These are phyloP conservation scores for Xylariales sp. DNA, from an alignment of 2,329 filamentous ascomycete genomes.

Conservation along the genomic window DNA sequence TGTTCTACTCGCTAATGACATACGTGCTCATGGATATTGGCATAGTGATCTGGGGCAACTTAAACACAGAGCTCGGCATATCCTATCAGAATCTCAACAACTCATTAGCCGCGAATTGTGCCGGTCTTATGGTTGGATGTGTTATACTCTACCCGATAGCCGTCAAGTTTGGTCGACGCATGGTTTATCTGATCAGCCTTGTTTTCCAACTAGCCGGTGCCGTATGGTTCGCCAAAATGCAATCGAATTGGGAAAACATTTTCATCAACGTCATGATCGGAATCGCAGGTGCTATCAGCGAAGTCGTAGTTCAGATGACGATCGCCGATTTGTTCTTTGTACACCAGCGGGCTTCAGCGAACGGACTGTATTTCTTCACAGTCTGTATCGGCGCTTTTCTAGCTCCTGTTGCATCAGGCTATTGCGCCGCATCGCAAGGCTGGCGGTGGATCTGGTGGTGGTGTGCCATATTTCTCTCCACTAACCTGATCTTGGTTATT, in stretches of 20 bases:
- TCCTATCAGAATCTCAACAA: slow-evolving; percentile 35
- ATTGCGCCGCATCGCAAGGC: slow-evolving; percentile 24
- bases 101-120: slow-evolving; percentile 38
- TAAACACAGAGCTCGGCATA: slow-evolving; percentile 38
- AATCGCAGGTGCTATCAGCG: slow-evolving; percentile 35
- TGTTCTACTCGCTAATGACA: slow-evolving; percentile 1
- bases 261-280: slow-evolving; percentile 37
- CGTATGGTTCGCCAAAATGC: slow-evolving; percentile 37
- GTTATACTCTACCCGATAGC: slow-evolving; percentile 40
- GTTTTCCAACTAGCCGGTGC: slow-evolving; percentile 27
- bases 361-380: slow-evolving; percentile 38
- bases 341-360: slow-evolving; percentile 41
- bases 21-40: not conserved
- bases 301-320: slow-evolving; percentile 41
- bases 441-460: slow-evolving; percentile 50
- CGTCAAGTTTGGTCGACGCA: slow-evolving; percentile 39
- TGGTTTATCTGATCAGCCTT: slow-evolving; percentile 38
- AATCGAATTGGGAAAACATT: slow-evolving; percentile 37
- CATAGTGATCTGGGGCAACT: not conserved
- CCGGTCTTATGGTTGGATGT: slow-evolving; percentile 33
- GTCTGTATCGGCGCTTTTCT: slow-evolving; percentile 29
- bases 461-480: slow-evolving; percentile 6
- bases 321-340: slow-evolving; percentile 44
- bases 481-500: not conserved
- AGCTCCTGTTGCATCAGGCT: slow-evolving; percentile 33